Base-by-base conservation (phyloP, 768 basidiomycete species). In the Botryobasidium botryosum region DNA sequence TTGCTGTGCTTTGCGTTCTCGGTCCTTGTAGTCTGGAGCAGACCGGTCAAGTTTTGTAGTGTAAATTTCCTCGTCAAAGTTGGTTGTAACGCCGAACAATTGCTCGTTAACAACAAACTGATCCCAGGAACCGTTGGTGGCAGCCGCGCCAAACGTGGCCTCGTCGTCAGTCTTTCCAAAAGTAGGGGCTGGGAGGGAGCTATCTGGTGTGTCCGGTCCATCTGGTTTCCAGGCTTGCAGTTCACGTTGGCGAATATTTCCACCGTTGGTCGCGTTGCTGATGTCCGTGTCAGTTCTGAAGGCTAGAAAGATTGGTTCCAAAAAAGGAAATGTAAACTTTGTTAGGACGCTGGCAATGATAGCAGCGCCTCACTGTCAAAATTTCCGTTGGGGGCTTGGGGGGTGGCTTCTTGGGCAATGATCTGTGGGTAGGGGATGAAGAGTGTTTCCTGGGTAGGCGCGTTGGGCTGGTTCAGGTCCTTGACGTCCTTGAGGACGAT, bases 21-120 rank as follows among this genome's bases (percentile, higher is more conserved):
- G 71, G 63, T 88, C 84, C 63, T 80, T 84, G 61, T 71, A 99
- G 60, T 91, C 90, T 18, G 79, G 72, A 5, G 75, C 80, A 44
- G 64, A 72, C 51, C 84, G 74, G 57, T 97, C 86, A 36, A 99
- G 68, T 63, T 77, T 87, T 15, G 92, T 97, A 8, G 94, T 97
- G 60, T 99, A 99, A 27, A 77, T 57, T 46, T 92, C 84, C 64
- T 99, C 94, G 55, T 92, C 80, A 61, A 86, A 99, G 53, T 74
- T 74, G 6, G 88, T 87, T 55, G 69, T 87, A 50, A 92, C 77
- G 20, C 94, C 94, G 57, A 94, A 97, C 45, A 86, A 68, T 54
- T 81, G 70, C 62, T 97, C 92, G 61, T 97, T 99, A 33, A 68
- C 85, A 17, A 77, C 78, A 54, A 92, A 99, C 61, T 94, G 88